phyloP scores from a whole-genome alignment of 345 rosid species.

The Linum tenue region DNA sequence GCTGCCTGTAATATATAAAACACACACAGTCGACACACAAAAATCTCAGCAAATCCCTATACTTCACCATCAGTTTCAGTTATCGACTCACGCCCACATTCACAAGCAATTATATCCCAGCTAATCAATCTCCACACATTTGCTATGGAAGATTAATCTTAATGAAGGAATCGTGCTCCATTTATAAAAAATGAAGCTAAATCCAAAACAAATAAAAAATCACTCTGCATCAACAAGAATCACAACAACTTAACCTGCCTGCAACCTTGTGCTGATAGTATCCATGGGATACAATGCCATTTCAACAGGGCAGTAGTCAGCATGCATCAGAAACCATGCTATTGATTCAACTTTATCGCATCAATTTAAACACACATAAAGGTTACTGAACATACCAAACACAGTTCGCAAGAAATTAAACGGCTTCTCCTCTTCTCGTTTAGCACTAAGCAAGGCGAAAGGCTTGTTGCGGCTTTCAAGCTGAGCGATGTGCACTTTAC shows the following conservation, averaged over 20 bases:
- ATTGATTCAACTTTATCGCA: not conserved
- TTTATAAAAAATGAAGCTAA: not conserved
- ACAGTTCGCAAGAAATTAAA: constrained; percentile 62
- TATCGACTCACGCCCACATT: not conserved
- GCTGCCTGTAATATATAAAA: constrained; percentile 41
- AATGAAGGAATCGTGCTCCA: not conserved
- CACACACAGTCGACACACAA: not conserved
- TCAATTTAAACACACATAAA: not conserved
- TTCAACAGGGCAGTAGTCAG: constrained; percentile 28
- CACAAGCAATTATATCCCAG: not conserved
- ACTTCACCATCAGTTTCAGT: too few species aligned
- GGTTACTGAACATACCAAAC: constrained; percentile 34
- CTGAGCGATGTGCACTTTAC: constrained; percentile 33
- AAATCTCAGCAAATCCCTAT: not conserved
- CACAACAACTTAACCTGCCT: constrained; percentile 43
- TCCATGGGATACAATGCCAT: constrained; percentile 87
- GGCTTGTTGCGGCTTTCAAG: constrained; percentile 29
- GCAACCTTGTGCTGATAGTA: constrained; percentile 88
- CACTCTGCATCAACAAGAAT: not conserved
- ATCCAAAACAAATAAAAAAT: not conserved
- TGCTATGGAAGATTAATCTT: too few species aligned
- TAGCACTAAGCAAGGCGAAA: constrained; percentile 48
- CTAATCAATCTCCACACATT: too few species aligned
- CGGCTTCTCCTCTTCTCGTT: constrained; percentile 41
- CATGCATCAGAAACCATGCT: not conserved